Evolutionary conservation across 2,329 filamentous ascomycete genomes (phyloP).

Genomic region (Cladosporium colombiae): DNA sequence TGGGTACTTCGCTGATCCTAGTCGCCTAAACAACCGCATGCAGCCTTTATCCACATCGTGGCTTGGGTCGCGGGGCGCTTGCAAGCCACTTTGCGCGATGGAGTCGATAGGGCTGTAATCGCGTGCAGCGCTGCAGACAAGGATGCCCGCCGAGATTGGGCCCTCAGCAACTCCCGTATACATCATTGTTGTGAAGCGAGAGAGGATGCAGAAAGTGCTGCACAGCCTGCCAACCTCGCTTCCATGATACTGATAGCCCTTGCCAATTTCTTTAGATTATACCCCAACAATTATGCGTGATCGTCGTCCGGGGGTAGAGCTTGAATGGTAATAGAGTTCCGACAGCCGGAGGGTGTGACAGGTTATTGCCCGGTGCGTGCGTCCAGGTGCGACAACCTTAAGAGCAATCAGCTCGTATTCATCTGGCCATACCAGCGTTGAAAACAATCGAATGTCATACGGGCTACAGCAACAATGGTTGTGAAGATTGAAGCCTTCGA

Average conservation of each 20-base stretch:
- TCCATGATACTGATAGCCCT: background rate
- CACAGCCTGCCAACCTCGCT: conserved; percentile 2
- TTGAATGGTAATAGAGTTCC: background rate
- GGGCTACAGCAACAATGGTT: background rate
- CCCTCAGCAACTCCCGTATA: conserved; percentile 1
- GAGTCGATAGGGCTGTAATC: conserved; percentile 5
- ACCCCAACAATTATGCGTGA: background rate
- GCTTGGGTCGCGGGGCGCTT: conserved; percentile 4
- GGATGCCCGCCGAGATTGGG: conserved; percentile 2
- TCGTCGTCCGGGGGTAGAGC: conserved; percentile 1
- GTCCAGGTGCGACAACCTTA: background rate
- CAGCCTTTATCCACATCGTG: background rate
- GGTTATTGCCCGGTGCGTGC: background rate
- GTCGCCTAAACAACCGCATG: conserved; percentile 5
- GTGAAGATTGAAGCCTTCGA: background rate
- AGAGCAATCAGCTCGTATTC: background rate
- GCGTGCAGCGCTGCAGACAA: conserved; percentile 2
- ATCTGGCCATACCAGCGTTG: background rate
- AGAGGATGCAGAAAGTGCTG: background rate
- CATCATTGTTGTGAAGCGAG: background rate
- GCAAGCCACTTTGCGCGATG: background rate
- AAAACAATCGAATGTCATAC: background rate
- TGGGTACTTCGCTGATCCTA: background rate
- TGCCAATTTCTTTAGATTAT: background rate
- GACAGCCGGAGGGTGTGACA: background rate